Evolutionary conservation across 805 yeast species (phyloP), one percentile per base, ranked within the genome.

Genomic region (Teunomyces tritomae): DNA sequence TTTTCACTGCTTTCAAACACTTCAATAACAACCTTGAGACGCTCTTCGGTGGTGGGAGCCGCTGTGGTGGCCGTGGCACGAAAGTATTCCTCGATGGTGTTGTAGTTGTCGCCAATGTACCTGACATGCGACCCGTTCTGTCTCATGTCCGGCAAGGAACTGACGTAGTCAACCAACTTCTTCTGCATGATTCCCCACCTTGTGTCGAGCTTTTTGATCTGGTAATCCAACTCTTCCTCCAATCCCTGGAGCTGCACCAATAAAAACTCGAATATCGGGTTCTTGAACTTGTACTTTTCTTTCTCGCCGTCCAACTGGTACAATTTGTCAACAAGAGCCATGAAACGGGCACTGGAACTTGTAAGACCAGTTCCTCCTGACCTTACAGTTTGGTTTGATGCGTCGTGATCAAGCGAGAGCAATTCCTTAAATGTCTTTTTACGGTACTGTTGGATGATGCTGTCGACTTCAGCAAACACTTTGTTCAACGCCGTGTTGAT

Each of bases 81-180:
- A 47, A 70, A 62, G 43, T 61, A 67, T 28, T 67, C 71, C 47
- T 70, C 73, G 13, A 70, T 60, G 41, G 54, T 63, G 14, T 57
- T 62, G 50, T 70, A 73, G 50, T 73, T 73, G 13, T 69, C 77
- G 9, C 63, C 63, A 46, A 73, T 71, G 48, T 65, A 67, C 43
- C 61, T 57, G 24, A 73, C 64, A 45, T 66, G 60, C 3, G 75
- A 69, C 3, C 76, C 76, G 44, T 62, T 56, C 32, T 51, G 55
- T 46, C 76, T 57, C 36, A 60, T 55, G 8, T 61, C 67, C 5
- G 61, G 55, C 34, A 71, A 58, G 4, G 72, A 61, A 14, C 57
- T 58, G 35, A 69, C 62, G 52, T 71, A 73, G 40, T 71, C 74
- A 14, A 50, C 46, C 24, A 73, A 56, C 44, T 70, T 70, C 35